phyloP scores from a whole-genome alignment of 2,329 filamentous ascomycete species.

The Calonectria leucothoes region DNA sequence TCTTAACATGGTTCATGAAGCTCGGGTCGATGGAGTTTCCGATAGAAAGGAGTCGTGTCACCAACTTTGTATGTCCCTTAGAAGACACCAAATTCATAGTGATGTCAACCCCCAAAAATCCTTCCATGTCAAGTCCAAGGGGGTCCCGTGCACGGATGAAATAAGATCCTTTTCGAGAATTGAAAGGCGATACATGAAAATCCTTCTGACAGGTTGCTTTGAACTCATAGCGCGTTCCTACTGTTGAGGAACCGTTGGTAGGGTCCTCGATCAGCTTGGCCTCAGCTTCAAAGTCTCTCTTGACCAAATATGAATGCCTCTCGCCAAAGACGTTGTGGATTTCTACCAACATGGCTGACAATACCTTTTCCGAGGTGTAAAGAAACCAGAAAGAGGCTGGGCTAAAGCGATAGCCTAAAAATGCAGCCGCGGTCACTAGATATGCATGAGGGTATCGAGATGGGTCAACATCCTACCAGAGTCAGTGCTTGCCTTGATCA shows the following conservation, averaged over 20 bases:
- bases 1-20: conserved; percentile 55
- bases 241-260: not conserved
- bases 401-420: conserved; percentile 79
- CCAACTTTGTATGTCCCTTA: conserved; percentile 69
- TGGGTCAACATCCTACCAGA: conserved; percentile 66
- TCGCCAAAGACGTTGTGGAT: conserved; percentile 84
- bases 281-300: conserved; percentile 41
- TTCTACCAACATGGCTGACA: conserved; percentile 76
- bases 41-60: conserved; percentile 69
- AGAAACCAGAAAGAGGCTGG: conserved; percentile 85
- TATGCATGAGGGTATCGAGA: conserved; percentile 74
- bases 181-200: conserved; percentile 83
- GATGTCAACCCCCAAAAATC: conserved; percentile 61
- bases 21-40: conserved; percentile 62
- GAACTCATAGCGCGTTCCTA: conserved; percentile 46
- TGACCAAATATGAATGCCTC: conserved; percentile 57
- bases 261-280: conserved; percentile 20
- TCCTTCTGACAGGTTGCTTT: conserved; percentile 73
- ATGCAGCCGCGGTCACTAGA: conserved; percentile 76
- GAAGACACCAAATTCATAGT: conserved; percentile 72
- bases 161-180: conserved; percentile 68
- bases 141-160: conserved; percentile 61
- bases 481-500: conserved; percentile 23
- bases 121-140: conserved; percentile 52
- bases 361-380: conserved; percentile 67